Evolutionary conservation across 768 basidiomycete species (phyloP), one percentile per base, ranked within the genome.

Genomic region (Collybia sordida): DNA sequence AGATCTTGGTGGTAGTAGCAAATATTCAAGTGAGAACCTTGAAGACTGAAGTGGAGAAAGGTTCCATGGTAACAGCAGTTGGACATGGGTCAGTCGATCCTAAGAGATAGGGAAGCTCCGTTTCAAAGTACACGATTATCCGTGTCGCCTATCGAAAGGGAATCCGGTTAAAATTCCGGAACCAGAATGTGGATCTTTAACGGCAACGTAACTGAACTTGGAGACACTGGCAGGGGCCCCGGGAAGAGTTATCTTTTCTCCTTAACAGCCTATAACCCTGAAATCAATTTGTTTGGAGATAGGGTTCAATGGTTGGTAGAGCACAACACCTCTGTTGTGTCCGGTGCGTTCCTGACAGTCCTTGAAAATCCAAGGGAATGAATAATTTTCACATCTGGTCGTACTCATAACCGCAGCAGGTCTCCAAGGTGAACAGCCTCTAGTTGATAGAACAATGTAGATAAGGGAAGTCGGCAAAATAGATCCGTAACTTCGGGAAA

Each of bases 1-100:
- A 86, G 85, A 85, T 88, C 84, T 86, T 85, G 83, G 85, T 86
- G 82, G 83, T 82, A 86, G 85, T 86, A 86, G 84, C 85, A 86
- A 86, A 86, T 86, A 86, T 82, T 85, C 85, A 82, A 85, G 80
- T 83, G 83, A 83, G 84, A 85, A 77, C 85, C 82, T 85, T 80
- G 84, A 84, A 82, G 85, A 85, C 85, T 85, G 85, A 86, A 86
- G 85, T 86, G 85, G 85, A 83, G 84, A 87, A 86, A 83, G 84
- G 85, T 85, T 85, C 83, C 83, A 81, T 85, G 85, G 80, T 84
- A 85, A 86, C 83, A 85, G 83, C 82, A 84, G 82, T 86, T 86
- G 85, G 80, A 85, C 83, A 85, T 81, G 84, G 83, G 84, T 86
- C 76, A 87, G 84, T 42, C 82, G 82, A 84, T 86, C 84, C 81